phyloP scores from a whole-genome alignment of 2,329 filamentous ascomycete species.

The Colletotrichum higginsianum region DNA sequence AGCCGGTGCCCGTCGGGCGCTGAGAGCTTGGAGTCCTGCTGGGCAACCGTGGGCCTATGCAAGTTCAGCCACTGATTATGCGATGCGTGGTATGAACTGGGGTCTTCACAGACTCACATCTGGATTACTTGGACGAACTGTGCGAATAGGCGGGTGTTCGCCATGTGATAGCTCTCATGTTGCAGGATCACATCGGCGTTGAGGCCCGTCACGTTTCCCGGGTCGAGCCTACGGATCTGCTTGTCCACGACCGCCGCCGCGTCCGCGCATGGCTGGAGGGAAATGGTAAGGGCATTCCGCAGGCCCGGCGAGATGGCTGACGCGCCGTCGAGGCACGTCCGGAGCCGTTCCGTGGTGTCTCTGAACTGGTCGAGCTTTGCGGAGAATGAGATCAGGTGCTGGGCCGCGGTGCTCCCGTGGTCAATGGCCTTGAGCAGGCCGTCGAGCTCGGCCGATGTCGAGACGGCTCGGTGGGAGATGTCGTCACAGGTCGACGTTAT shows the following conservation, averaged over 20 bases:
- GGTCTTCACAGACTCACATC: constrained; percentile 25
- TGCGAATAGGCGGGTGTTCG: constrained; percentile 47
- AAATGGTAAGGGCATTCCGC: constrained; percentile 49
- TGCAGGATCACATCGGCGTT: constrained; percentile 48
- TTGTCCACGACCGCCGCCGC: constrained; percentile 51
- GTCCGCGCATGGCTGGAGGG: constrained; percentile 50
- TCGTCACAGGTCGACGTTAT: constrained; percentile 50
- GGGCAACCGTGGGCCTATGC: constrained; percentile 26
- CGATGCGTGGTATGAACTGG: background rate
- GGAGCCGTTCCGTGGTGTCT: constrained; percentile 46
- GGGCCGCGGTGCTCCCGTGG: constrained; percentile 30
- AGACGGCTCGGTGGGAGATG: constrained; percentile 50
- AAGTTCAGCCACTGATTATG: background rate
- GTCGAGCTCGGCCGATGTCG: constrained; percentile 50
- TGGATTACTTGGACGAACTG: constrained; percentile 23
- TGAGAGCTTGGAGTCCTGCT: constrained; percentile 30
- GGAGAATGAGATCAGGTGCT: constrained; percentile 46
- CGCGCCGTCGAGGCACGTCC: constrained; percentile 46
- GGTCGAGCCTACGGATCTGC: constrained; percentile 52
- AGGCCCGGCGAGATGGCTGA: constrained; percentile 49
- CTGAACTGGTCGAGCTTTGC: constrained; percentile 48
- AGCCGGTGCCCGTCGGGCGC: constrained; percentile 29
- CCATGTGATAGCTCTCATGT: constrained; percentile 46
- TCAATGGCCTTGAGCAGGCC: constrained; percentile 45
- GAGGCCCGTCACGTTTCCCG: constrained; percentile 45